These are phyloP conservation scores for Pseudohyphozyma bogoriensis DNA, from an alignment of 768 basidiomycete genomes.

Conservation along the genomic window DNA sequence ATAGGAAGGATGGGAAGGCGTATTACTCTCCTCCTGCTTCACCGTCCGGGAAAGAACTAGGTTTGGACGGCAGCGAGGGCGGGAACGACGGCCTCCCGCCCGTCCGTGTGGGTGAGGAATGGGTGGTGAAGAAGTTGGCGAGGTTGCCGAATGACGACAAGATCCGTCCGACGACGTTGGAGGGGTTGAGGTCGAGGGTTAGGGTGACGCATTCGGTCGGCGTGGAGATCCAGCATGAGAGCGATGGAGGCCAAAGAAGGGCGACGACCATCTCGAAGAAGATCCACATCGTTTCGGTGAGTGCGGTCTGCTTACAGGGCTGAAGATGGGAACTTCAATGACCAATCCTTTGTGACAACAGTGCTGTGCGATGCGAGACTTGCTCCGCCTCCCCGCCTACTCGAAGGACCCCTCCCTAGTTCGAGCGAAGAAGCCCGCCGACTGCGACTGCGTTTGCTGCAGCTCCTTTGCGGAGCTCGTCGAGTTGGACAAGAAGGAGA, in stretches of 20 bases:
- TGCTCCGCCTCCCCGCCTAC: constrained; percentile 14
- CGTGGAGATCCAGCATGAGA: constrained; percentile 10
- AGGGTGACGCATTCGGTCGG: constrained; percentile 7
- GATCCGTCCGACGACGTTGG: constrained; percentile 16
- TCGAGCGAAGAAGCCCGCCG: too few species aligned
- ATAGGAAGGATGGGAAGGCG: not conserved
- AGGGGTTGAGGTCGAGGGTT: not conserved
- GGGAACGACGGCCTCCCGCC: not conserved
- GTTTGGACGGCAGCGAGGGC: too few species aligned
- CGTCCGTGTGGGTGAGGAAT: constrained; percentile 1
- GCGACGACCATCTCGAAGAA: constrained; percentile 5
- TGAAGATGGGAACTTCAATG: not conserved
- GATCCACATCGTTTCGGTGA: constrained; percentile 21
- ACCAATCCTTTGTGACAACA: not conserved
- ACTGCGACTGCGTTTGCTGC: not conserved
- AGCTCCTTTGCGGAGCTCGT: not conserved
- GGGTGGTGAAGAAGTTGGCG: constrained; percentile 12
- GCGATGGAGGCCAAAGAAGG: not conserved
- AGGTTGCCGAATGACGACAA: constrained; percentile 19
- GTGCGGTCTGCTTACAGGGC: not conserved
- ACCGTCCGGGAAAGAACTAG: not conserved
- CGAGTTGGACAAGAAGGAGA: not conserved
- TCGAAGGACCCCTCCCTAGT: not conserved
- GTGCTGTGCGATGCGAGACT: constrained; percentile 22
- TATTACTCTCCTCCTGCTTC: not conserved